Evolutionary conservation across 805 yeast genomes (phyloP).

Genomic region (Hanseniaspora vineae): DNA sequence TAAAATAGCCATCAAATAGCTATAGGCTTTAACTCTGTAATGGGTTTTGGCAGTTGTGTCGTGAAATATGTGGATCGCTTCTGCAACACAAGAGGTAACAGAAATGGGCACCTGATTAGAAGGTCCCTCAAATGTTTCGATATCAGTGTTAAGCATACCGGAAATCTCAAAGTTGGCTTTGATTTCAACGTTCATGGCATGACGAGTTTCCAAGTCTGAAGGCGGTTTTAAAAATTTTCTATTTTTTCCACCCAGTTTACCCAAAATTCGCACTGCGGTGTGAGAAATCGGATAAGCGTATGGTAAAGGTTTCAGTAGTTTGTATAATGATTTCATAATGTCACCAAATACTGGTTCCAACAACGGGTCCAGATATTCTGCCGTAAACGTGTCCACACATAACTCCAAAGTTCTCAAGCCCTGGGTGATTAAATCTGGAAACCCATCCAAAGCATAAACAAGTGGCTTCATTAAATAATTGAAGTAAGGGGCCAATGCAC

Average conservation of each 20-base stretch:
- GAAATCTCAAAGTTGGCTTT: constrained; percentile 57
- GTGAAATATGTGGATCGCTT: constrained; percentile 65
- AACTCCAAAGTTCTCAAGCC: constrained; percentile 90
- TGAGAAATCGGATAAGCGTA: constrained; percentile 92
- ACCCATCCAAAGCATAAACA: constrained; percentile 79
- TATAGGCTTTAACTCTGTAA: constrained; percentile 67
- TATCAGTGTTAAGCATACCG: constrained; percentile 32
- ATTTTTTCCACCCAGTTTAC: constrained; percentile 94
- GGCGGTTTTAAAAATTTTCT: constrained; percentile 75
- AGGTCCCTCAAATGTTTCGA: too few species aligned
- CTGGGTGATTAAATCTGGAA: constrained; percentile 85
- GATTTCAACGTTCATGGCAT: constrained; percentile 51
- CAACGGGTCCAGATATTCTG: constrained; percentile 94
- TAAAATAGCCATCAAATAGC: constrained; percentile 52
- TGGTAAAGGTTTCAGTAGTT: constrained; percentile 81
- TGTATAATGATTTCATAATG: constrained; percentile 87
- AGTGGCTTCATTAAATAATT: constrained; percentile 82
- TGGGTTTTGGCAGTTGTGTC: constrained; percentile 45
- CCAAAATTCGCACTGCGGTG: constrained; percentile 82
- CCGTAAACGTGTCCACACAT: constrained; percentile 91
- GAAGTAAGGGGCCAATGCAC: constrained; percentile 87
- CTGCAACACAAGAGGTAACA: constrained; percentile 67
- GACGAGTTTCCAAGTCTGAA: constrained; percentile 42
- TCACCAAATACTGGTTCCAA: constrained; percentile 93
- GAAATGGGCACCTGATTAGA: constrained; percentile 49